Percentiles rank a stretch among this genome's conserved stretches.
phyloP scores from a whole-genome alignment of 2,329 filamentous ascomycete species.

The Diaporthe eres region DNA sequence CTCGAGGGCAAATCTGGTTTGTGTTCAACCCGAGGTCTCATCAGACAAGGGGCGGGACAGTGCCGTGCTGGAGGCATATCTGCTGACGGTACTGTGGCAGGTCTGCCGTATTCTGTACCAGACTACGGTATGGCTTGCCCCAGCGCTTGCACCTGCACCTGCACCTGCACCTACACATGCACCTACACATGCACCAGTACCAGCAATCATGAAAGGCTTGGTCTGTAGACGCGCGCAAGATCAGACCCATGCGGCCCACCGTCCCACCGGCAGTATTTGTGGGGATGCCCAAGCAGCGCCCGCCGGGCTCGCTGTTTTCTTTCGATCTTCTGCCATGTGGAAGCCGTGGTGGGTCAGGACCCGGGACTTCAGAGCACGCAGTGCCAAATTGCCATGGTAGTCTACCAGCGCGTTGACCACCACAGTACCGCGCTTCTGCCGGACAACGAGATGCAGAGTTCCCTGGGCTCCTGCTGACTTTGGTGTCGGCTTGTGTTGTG shows the following conservation, averaged over 20 bases:
- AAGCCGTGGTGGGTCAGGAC: conserved; percentile 12
- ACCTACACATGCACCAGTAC: background rate
- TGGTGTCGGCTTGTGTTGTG: background rate
- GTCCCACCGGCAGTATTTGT: conserved; percentile 30
- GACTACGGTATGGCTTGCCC: background rate
- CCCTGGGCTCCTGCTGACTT: background rate
- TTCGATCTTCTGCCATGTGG: conserved; percentile 24
- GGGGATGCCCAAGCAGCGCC: conserved; percentile 5
- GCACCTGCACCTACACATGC: background rate
- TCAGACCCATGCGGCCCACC: conserved; percentile 31
- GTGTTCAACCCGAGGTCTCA: conserved; percentile 5
- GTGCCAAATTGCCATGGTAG: background rate
- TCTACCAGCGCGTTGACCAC: background rate
- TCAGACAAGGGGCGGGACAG: conserved; percentile 16
- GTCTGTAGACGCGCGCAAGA: conserved; percentile 27
- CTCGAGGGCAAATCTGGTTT: conserved; percentile 24
- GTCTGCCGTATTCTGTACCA: background rate
- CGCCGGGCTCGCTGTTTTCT: conserved; percentile 2
- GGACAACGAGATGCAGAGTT: background rate
- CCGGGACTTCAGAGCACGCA: background rate
- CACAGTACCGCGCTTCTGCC: background rate
- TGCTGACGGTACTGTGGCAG: conserved; percentile 6
- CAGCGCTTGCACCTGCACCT: background rate
- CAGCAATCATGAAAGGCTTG: conserved; percentile 12
- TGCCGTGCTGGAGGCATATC: conserved; percentile 8